These are phyloP conservation scores for Candida mesenterica DNA, from an alignment of 1,139 yeast species.

Conservation along the genomic window DNA sequence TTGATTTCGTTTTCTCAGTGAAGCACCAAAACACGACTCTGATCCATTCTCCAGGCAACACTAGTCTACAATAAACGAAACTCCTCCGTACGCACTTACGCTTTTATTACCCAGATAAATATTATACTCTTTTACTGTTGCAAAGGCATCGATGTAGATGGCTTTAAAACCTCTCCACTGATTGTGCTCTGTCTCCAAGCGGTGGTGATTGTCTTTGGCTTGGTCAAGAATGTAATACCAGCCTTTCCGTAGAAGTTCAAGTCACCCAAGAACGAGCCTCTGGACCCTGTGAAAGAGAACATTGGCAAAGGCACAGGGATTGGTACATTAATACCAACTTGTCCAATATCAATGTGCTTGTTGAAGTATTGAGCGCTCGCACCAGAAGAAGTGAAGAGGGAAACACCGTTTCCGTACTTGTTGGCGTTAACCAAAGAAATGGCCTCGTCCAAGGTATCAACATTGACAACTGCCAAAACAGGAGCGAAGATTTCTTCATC, in stretches of 20 bases:
- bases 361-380: conserved; percentile 69
- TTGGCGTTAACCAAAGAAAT: conserved; percentile 62
- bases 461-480: conserved; percentile 62
- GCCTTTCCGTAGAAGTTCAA: conserved; percentile 79
- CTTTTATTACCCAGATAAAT: background rate
- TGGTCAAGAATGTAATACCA: conserved; percentile 70
- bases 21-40: too few species aligned
- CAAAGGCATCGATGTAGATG: conserved; percentile 68
- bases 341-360: conserved; percentile 71
- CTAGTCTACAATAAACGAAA: too few species aligned
- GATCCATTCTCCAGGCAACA: too few species aligned
- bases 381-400: conserved; percentile 70
- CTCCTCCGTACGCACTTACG: too few species aligned
- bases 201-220: conserved; percentile 72
- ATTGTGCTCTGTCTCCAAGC: conserved; percentile 65
- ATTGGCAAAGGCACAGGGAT: conserved; percentile 84
- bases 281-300: conserved; percentile 80
- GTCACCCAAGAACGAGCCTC: conserved; percentile 76
- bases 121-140: conserved; percentile 33
- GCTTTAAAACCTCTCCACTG: conserved; percentile 42
- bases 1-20: too few species aligned
- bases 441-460: conserved; percentile 71
- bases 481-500: conserved; percentile 81
- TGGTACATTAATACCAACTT: conserved; percentile 78
- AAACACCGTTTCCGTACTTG: conserved; percentile 72